phyloP scores from a whole-genome alignment of 495 filamentous ascomycete species.

The Hypoxylon cercidicola region DNA sequence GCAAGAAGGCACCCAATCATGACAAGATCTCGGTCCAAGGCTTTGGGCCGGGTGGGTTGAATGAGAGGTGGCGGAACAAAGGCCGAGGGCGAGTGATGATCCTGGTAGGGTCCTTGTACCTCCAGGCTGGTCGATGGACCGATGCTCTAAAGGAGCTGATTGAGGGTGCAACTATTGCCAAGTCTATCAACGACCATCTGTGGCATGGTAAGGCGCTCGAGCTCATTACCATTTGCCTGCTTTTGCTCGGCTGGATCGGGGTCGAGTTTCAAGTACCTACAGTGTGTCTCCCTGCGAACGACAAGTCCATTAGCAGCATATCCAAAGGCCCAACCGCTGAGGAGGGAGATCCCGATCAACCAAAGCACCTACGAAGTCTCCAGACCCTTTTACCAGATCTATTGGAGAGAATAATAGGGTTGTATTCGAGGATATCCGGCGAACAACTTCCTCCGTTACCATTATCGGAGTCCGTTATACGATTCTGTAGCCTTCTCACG shows the following conservation, averaged over 20 bases:
- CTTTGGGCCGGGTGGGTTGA: conserved; percentile 76
- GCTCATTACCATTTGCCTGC: conserved; percentile 79
- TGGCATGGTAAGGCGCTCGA: conserved; percentile 98
- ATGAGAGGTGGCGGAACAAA: conserved; percentile 82
- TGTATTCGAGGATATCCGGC: conserved; percentile 83
- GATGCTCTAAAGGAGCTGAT: conserved; percentile 88
- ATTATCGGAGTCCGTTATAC: conserved; percentile 82
- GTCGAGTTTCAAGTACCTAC: conserved; percentile 84
- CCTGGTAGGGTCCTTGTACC: conserved; percentile 84
- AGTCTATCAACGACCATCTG: conserved; percentile 85
- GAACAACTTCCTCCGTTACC: conserved; percentile 84
- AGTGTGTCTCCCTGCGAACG: conserved; percentile 58
- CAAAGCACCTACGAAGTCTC: conserved; percentile 55
- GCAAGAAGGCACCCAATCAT: conserved; percentile 64
- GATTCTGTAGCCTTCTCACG: conserved; percentile 78
- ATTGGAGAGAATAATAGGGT: conserved; percentile 80
- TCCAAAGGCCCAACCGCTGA: conserved; percentile 60
- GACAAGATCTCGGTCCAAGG: conserved; percentile 87
- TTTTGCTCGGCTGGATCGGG: conserved; percentile 86
- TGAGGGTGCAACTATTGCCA: conserved; percentile 80
- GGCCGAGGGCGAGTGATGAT: conserved; percentile 84
- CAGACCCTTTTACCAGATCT: conserved; percentile 62
- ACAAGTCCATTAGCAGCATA: conserved; percentile 55
- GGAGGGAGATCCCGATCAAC: conserved; percentile 53
- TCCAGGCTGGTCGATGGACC: conserved; percentile 87